Conservation (phyloP, 2,329 filamentous ascomycete genomes). For the Aurifilum marmelostoma region DNA sequence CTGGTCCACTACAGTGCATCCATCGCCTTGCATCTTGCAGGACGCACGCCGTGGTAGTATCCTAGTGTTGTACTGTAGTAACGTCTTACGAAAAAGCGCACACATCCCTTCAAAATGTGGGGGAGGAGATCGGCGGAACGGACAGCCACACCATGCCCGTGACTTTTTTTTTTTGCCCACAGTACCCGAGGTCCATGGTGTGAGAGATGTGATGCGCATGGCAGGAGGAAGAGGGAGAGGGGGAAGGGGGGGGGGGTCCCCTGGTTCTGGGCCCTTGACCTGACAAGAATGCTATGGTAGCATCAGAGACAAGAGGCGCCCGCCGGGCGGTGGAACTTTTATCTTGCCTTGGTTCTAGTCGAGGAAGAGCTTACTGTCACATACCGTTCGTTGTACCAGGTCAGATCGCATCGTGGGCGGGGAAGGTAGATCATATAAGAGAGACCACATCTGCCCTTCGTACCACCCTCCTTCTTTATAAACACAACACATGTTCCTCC, state of each 20-base stretch:
- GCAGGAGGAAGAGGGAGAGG: too few species aligned
- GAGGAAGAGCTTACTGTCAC: too few species aligned
- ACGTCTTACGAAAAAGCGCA: background rate
- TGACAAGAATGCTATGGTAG: background rate
- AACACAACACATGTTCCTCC: background rate
- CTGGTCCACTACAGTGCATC: background rate
- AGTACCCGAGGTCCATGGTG: constrained; percentile 11
- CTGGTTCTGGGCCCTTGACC: too few species aligned
- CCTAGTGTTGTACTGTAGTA: background rate
- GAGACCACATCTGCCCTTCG: background rate
- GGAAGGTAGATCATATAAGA: background rate
- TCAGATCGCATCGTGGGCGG: background rate
- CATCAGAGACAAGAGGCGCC: background rate
- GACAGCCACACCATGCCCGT: background rate
- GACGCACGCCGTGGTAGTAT: background rate
- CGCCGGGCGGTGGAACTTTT: background rate
- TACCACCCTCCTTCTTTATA: background rate
- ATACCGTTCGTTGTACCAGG: too few species aligned
- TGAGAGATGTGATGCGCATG: background rate
- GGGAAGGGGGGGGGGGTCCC: too few species aligned
- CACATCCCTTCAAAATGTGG: background rate
- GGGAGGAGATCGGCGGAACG: constrained; percentile 12
- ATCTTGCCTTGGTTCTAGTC: background rate
- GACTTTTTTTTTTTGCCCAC: background rate
- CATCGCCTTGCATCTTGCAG: background rate